Evolutionary conservation across 148 eudicot species (phyloP), one percentile per base, ranked within the genome.

Genomic region (Camellia japonica): DNA sequence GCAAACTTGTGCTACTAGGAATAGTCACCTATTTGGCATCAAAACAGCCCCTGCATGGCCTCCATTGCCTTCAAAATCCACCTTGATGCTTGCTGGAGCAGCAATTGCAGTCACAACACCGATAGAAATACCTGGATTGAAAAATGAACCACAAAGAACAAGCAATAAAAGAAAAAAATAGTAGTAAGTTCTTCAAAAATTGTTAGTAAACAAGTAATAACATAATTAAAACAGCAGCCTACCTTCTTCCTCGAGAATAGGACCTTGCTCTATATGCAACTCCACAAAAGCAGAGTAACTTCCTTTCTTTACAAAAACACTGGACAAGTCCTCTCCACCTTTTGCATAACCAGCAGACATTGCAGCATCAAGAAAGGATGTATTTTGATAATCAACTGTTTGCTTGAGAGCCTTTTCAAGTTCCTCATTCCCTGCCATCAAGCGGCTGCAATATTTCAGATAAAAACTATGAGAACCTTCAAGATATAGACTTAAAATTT

Each of bases 181-280:
- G 38, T 30, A 30, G 15, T 61, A 9, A 56, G 52, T 7, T 4
- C 42, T 74, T 20, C 42, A 30, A 74, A 20, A 41, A 46, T 16
- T 8, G 56, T n/a, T 62, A 52, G 18, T 9, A 38, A 73, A 70
- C 43, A 71, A 46, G 6, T 8, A 71, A 11, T 44, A 61, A 2
- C 20, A 78, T 1, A 44, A 60, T 16, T 43, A 41, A 51, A 16
- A 44, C 44, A 83, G 60, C 43, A 10, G 41, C 62, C 62, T 74
- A 93, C 99, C 97, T 91, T 95, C 97, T 80, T 87, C 90, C 88
- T 95, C 99, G 73, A 95, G 88, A 76, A 92, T 84, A 52, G 99
- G 99, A 75, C 99, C 99, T 83, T 95, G 99, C 85, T 95, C 99
- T 82, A 95, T 95, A 82, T 95, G 99, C 89, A 95, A 86, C 89